Conservation (phyloP, 225 moss, liverwort and hornwort genomes). For the Ulota crispa region DNA sequence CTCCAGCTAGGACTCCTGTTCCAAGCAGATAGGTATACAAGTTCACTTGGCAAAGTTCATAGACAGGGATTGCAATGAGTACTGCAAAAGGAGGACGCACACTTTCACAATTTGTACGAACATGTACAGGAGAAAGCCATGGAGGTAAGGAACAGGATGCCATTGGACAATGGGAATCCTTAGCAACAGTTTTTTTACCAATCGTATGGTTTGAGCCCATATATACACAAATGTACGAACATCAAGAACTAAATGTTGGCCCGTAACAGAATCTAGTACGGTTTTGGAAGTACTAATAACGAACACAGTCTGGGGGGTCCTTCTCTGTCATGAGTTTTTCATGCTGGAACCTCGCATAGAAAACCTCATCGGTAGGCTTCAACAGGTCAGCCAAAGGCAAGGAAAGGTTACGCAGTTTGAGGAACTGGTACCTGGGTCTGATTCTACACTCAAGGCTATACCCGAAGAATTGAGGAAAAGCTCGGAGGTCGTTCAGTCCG, state of each 20-base stretch:
- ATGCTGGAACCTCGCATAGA: constrained; percentile 47
- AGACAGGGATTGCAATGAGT: not conserved
- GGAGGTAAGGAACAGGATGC: not conserved
- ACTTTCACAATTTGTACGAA: not conserved
- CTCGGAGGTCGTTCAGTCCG: constrained; percentile 59
- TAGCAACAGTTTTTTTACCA: constrained; percentile 1
- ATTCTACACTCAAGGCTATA: constrained; percentile 76
- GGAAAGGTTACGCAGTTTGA: constrained; percentile 38
- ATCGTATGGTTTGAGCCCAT: constrained; percentile 31
- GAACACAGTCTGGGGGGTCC: constrained; percentile 6
- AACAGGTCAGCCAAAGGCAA: constrained; percentile 52
- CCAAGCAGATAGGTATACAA: not conserved
- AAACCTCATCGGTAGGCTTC: constrained; percentile 55
- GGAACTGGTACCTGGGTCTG: constrained; percentile 56
- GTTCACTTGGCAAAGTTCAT: too few species aligned
- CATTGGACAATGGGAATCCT: not conserved
- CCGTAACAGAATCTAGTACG: constrained; percentile 12
- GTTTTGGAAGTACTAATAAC: constrained; percentile 5
- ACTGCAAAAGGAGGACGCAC: not conserved
- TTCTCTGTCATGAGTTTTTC: constrained; percentile 23
- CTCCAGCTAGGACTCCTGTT: not conserved
- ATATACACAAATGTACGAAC: constrained; percentile 31
- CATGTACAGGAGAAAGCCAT: not conserved
- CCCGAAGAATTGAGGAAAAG: constrained; percentile 89
- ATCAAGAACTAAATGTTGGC: constrained; percentile 25